Conservation (phyloP, 192 early-diverging fungal genomes). For the Diversispora eburnea region DNA sequence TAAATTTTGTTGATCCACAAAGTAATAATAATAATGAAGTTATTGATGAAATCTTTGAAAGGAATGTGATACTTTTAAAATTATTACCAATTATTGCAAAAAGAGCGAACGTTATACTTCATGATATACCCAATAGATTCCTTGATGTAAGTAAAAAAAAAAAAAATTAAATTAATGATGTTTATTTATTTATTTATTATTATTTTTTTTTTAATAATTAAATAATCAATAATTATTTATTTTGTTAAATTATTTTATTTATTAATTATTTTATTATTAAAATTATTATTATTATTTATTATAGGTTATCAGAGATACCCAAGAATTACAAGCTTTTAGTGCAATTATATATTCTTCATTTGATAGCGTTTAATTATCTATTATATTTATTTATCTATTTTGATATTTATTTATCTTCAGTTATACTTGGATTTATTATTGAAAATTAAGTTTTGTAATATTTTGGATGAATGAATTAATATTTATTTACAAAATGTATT, state of each 20-base stretch:
- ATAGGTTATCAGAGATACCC: slow-evolving; percentile 59
- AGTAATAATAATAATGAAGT: slow-evolving; percentile 55
- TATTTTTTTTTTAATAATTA: background rate
- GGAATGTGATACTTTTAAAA: slow-evolving; percentile 56
- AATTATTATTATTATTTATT: background rate
- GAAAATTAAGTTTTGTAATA: too few relatives aligned
- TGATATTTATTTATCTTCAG: too few relatives aligned
- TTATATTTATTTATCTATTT: background rate
- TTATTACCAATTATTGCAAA: slow-evolving; percentile 64
- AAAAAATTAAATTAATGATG: background rate
- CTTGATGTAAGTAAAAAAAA: slow-evolving; percentile 48
- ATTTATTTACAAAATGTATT: too few relatives aligned
- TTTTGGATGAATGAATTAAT: too few relatives aligned
- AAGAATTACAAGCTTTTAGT: slow-evolving; percentile 73
- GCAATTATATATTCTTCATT: slow-evolving; percentile 74
- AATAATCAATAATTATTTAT: background rate
- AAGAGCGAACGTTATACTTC: slow-evolving; percentile 68
- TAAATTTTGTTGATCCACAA: slow-evolving; percentile 39
- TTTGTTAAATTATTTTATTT: background rate
- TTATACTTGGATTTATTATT: too few relatives aligned
- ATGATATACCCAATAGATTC: slow-evolving; percentile 70
- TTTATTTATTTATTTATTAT: background rate
- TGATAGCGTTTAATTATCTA: slow-evolving; percentile 28
- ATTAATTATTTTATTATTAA: background rate
- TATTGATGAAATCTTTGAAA: slow-evolving; percentile 37